Conservation (phyloP, 1,284 basidiomycete species). For the Ceratobasidium theobromae region DNA sequence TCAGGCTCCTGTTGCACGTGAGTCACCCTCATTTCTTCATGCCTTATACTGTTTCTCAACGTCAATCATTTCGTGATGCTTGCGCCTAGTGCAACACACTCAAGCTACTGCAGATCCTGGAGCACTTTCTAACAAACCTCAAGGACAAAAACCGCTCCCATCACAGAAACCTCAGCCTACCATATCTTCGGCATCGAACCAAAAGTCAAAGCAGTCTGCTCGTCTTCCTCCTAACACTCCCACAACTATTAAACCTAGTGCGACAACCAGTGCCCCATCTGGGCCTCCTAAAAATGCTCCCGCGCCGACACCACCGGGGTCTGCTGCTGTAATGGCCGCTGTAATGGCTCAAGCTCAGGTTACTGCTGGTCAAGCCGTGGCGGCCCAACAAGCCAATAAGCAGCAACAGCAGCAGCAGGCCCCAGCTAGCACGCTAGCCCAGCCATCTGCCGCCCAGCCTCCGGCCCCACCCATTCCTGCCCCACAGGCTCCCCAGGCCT, state of each 20-base stretch:
- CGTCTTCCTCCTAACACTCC: slow-evolving; percentile 5
- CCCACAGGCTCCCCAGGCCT: slow-evolving; percentile 1
- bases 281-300: slow-evolving; percentile 20
- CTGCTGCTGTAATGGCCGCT: slow-evolving; percentile 27
- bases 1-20: slow-evolving; percentile 14
- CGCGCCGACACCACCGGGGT: slow-evolving; percentile 19
- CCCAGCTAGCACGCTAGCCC: background rate
- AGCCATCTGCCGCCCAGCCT: background rate
- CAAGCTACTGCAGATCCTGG: background rate
- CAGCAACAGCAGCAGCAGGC: background rate
- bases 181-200: background rate
- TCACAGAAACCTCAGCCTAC: background rate
- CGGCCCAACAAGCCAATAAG: slow-evolving; percentile 21
- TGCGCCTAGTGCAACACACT: slow-evolving; percentile 7
- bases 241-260: slow-evolving; percentile 24
- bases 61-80: background rate
- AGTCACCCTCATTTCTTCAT: no score
- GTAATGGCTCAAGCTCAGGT: slow-evolving; percentile 30
- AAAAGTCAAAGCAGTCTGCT: slow-evolving; percentile 17
- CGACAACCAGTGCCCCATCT: slow-evolving; percentile 13
- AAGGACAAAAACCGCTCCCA: slow-evolving; percentile 7
- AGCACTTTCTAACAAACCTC: background rate
- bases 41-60: background rate
- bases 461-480: background rate
- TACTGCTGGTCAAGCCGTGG: slow-evolving; percentile 19